A percentile compares a stretch with the other conserved stretches of the same genome.
These are phyloP conservation scores for Harrya chromipes DNA, from an alignment of 768 basidiomycete genomes.

Conservation along the genomic window DNA sequence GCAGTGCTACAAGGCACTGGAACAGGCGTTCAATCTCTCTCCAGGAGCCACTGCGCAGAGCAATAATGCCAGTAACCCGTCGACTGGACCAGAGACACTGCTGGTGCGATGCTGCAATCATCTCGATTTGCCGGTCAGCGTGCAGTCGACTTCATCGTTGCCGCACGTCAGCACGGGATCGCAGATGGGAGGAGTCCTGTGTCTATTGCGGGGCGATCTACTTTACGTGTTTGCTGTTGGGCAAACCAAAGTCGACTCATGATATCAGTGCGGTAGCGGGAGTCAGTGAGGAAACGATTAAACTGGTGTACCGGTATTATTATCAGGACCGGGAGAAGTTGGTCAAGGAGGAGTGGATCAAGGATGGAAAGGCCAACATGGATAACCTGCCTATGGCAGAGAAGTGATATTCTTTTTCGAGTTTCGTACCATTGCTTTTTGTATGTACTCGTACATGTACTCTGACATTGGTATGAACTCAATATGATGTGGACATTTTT, in stretches of 20 bases:
- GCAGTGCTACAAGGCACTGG: constrained; percentile 89
- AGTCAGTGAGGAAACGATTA: constrained; percentile 94
- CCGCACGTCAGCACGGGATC: constrained; percentile 78
- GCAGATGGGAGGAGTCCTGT: constrained; percentile 94
- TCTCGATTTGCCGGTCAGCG: constrained; percentile 76
- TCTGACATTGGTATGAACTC: constrained; percentile 9
- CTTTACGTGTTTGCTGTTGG: constrained; percentile 84
- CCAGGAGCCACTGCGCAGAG: constrained; percentile 70
- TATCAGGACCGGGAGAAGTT: constrained; percentile 70
- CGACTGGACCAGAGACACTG: constrained; percentile 78
- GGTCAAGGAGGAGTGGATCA: constrained; percentile 84
- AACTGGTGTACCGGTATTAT: constrained; percentile 81
- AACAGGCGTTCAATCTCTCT: constrained; percentile 83
- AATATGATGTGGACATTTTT: constrained; percentile 4
- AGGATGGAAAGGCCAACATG: constrained; percentile 65
- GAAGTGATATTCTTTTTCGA: constrained; percentile 4
- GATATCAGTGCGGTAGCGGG: constrained; percentile 91
- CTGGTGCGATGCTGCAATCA: constrained; percentile 94
- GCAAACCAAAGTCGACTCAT: constrained; percentile 67
- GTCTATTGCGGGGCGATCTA: constrained; percentile 97
- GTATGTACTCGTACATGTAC: constrained; percentile 20
- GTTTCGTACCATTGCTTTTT: constrained; percentile 16
- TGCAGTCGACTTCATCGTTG: constrained; percentile 78
- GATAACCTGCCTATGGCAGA: constrained; percentile 21
- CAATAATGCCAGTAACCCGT: constrained; percentile 35